Evolutionary conservation across 208 protist genomes (phyloP).

Genomic region (Leishmania martiniquensis): DNA sequence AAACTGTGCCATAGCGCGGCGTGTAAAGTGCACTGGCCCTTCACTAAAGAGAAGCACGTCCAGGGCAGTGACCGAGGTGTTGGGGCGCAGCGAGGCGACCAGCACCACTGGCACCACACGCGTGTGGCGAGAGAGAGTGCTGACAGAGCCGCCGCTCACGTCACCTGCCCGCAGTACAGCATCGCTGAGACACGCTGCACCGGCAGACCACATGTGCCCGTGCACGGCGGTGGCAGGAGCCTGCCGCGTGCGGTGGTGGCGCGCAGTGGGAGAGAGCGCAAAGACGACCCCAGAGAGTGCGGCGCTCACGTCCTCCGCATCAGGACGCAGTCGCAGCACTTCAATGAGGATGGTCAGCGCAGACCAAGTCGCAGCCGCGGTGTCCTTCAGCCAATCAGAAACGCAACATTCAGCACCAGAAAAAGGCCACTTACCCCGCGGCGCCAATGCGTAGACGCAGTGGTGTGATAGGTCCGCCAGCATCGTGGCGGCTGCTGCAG

Average conservation of each 20-base stretch:
- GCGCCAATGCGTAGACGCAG: conserved; percentile 45
- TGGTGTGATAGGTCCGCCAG: conserved; percentile 45
- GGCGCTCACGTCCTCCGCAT: background rate
- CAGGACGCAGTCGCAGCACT: background rate
- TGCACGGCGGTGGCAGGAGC: conserved; percentile 33
- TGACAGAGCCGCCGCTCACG: background rate
- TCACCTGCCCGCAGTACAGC: conserved; percentile 5
- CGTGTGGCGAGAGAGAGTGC: conserved; percentile 23
- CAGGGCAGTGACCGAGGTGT: background rate
- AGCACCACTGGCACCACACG: conserved; percentile 29
- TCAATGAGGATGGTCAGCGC: background rate
- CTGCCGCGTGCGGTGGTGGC: conserved; percentile 1
- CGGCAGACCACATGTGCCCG: conserved; percentile 63
- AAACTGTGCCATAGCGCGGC: conserved; percentile 13
- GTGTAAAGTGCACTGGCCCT: conserved; percentile 31
- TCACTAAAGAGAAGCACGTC: conserved; percentile 37
- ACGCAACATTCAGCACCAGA: background rate
- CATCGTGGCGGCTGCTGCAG: conserved; percentile 11
- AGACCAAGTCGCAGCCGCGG: background rate
- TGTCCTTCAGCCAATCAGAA: background rate
- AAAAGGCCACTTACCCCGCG: background rate
- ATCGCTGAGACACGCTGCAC: background rate
- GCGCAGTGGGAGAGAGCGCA: conserved; percentile 4
- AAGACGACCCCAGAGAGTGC: background rate
- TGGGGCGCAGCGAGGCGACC: background rate